A percentile compares a stretch with the other conserved stretches of the same genome.
Evolutionary conservation across 164 flowering plant species (phyloP).

Genomic region (Aristolochia fimbriata): DNA sequence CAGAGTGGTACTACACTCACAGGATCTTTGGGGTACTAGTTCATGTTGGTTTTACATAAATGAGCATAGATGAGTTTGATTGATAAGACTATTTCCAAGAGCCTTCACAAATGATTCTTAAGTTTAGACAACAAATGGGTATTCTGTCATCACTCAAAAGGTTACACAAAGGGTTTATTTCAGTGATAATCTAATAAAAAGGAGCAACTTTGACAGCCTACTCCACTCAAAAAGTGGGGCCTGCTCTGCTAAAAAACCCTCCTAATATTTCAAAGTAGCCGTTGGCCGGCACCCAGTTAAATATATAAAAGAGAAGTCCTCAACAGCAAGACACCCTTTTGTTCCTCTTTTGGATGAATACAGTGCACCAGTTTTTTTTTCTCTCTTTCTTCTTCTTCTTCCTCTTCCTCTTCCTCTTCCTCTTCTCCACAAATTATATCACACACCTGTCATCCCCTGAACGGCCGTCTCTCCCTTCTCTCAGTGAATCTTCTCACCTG

Average conservation of each 20-base stretch:
- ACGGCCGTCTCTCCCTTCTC: neutral
- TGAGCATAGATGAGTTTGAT: no score
- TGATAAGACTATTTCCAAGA: no score
- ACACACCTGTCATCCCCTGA: neutral
- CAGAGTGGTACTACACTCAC: no score
- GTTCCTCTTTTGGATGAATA: neutral
- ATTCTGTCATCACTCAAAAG: neutral
- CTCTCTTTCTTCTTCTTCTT: conserved; percentile 4
- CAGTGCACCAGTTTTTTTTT: conserved; percentile 9
- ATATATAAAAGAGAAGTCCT: neutral
- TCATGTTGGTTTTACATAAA: no score
- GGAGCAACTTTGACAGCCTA: neutral
- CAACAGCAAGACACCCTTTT: neutral
- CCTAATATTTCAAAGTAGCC: conserved; percentile 22
- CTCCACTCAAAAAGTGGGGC: no score
- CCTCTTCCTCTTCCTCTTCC: conserved; percentile 5
- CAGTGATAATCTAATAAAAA: neutral
- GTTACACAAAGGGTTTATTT: neutral
- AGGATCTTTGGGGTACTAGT: no score
- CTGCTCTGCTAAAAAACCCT: neutral
- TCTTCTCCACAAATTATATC: neutral
- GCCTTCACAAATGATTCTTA: no score
- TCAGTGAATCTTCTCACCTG: neutral
- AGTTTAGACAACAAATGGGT: no score
- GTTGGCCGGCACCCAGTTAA: conserved; percentile 13